Evolutionary conservation across 306 rosid genomes (phyloP).

Genomic region (Hippophae gyantsensis): DNA sequence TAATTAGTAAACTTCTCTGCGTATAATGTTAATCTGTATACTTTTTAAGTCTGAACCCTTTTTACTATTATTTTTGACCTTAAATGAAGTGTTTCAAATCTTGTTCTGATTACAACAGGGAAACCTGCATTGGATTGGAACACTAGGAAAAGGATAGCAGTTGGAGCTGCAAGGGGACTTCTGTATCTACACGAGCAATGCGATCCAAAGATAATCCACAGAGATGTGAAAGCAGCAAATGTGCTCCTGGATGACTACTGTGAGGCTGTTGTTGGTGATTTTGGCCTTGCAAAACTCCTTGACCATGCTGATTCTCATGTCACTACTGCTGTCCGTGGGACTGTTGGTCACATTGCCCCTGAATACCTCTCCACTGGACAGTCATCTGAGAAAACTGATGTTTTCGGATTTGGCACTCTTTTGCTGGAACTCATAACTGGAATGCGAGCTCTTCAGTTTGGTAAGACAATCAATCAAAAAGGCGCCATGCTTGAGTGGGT

Average conservation of each 20-base stretch:
- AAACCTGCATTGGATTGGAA: constrained; percentile 94
- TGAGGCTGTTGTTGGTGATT: constrained; percentile 93
- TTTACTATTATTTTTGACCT: background rate
- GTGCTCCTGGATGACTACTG: constrained; percentile 78
- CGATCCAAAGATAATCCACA: constrained; percentile 94
- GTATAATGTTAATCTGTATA: background rate
- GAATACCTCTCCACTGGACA: constrained; percentile 98
- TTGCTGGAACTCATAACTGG: constrained; percentile 93
- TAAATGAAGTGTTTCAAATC: background rate
- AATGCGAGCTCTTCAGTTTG: constrained; percentile 88
- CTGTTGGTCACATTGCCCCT: constrained; percentile 96
- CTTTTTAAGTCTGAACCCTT: background rate
- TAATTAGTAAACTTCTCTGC: too few relatives aligned
- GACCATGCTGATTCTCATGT: constrained; percentile 95
- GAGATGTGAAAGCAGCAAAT: constrained; percentile 98
- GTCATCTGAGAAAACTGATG: constrained; percentile 97
- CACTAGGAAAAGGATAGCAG: constrained; percentile 84
- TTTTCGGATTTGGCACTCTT: constrained; percentile 89
- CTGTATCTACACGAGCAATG: constrained; percentile 92
- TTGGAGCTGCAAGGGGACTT: constrained; percentile 97
- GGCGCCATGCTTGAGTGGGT: constrained; percentile 98
- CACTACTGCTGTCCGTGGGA: constrained; percentile 97
- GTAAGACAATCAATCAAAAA: constrained; percentile 76
- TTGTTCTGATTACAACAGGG: constrained; percentile 33
- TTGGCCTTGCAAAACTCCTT: constrained; percentile 96